A percentile compares a stretch with the other conserved stretches of the same genome.
These are phyloP conservation scores for Fragaria vesca DNA, from an alignment of 306 rosid species.

Conservation along the genomic window DNA sequence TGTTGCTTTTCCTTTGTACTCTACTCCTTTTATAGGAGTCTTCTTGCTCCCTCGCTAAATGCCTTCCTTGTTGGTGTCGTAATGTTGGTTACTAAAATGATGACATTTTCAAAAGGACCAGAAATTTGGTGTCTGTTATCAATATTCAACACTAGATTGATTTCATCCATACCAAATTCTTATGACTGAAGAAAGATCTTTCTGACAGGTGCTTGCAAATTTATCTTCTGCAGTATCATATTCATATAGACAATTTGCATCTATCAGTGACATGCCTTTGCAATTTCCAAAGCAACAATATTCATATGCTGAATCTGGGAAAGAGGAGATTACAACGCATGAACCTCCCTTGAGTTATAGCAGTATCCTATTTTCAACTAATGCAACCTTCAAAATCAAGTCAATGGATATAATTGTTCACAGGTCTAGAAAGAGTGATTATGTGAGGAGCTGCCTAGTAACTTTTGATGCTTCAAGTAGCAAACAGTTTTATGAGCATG, in stretches of 20 bases:
- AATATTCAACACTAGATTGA: background rate
- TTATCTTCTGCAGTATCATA: constrained; percentile 47
- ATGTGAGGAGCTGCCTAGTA: constrained; percentile 30
- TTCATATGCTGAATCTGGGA: constrained; percentile 33
- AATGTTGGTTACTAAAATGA: background rate
- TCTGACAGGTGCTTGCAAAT: constrained; percentile 58
- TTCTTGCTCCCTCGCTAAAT: background rate
- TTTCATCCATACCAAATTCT: constrained; percentile 21
- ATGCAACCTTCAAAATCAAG: constrained; percentile 49
- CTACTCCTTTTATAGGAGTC: background rate
- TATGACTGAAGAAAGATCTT: constrained; percentile 32
- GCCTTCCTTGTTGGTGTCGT: background rate
- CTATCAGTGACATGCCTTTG: constrained; percentile 29
- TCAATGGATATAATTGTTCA: constrained; percentile 61
- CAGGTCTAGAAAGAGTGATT: constrained; percentile 49
- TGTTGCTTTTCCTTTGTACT: background rate
- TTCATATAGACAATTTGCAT: constrained; percentile 36
- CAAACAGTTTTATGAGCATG: constrained; percentile 40
- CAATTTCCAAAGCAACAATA: constrained; percentile 46
- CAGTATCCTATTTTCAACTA: constrained; percentile 34
- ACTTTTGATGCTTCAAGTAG: constrained; percentile 31
- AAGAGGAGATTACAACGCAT: constrained; percentile 26
- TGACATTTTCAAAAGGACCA: background rate
- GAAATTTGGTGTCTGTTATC: constrained; percentile 5
- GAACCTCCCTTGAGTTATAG: constrained; percentile 36